A percentile compares a stretch with the other conserved stretches of the same genome.
These are phyloP conservation scores for Galerina sulciceps DNA, from an alignment of 768 basidiomycete genomes.

Conservation along the genomic window DNA sequence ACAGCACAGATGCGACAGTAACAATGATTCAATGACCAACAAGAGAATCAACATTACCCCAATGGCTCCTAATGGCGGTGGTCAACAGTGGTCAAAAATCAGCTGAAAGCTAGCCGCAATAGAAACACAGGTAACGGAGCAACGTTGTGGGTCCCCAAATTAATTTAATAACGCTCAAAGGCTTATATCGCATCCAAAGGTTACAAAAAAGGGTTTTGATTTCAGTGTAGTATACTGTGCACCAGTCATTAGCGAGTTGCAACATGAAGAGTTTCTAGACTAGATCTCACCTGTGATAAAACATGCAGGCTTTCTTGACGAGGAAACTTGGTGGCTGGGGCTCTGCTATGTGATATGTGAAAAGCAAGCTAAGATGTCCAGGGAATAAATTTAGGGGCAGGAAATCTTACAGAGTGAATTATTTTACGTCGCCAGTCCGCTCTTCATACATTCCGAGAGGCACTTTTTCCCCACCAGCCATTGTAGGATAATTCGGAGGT, in stretches of 20 bases:
- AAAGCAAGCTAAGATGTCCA: conserved; percentile 7
- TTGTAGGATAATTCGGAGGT: background rate
- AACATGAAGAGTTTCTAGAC: background rate
- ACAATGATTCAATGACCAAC: too few relatives aligned
- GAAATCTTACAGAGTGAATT: conserved; percentile 5
- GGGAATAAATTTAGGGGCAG: background rate
- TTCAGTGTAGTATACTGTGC: conserved; percentile 14
- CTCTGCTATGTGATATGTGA: conserved; percentile 7
- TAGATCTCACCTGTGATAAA: conserved; percentile 34
- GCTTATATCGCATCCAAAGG: background rate
- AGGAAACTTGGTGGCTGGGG: conserved; percentile 15
- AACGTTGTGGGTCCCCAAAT: background rate
- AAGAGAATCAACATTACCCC: too few relatives aligned
- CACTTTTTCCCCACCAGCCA: conserved; percentile 15
- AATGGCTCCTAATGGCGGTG: too few relatives aligned
- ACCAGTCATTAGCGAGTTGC: background rate
- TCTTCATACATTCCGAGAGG: conserved; percentile 13
- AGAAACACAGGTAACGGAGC: too few relatives aligned
- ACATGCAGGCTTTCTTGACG: conserved; percentile 50
- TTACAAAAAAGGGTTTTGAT: background rate
- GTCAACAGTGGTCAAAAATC: too few relatives aligned
- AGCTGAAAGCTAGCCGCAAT: too few relatives aligned
- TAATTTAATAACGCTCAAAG: background rate
- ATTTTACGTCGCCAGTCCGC: conserved; percentile 7
- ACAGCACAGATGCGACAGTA: too few relatives aligned